Base-by-base conservation (phyloP, 176 grass and related monocot genomes). In the Juncus effusus region DNA sequence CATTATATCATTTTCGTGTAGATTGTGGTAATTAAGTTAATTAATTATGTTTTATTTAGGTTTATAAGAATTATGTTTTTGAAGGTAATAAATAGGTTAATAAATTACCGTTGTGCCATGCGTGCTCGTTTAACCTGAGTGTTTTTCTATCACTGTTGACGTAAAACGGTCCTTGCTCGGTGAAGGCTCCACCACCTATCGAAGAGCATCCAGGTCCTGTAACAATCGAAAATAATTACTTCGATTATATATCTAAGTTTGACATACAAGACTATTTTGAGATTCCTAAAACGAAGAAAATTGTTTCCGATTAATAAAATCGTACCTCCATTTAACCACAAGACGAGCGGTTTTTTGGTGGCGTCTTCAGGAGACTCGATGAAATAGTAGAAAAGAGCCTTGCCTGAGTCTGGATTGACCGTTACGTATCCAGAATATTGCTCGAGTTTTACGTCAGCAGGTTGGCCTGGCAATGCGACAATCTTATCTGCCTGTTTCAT, bases 121-220 rank as follows among this genome's bases (percentile, higher is more conserved):
- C 38, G 66, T 67, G 59, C 8, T 42, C 61, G 54, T 84, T 79
- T 11, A 6, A 52, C 60, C 76, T 74, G 5, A 91, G 84, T 4
- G 84, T 87, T 42, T 81, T 87, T 50, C 84, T 66, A 42, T 91
- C 84, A 2, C 74, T 84, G 35, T 81, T 79, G 1, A 87, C 80
- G 3, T 77, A 74, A 80, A 81, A 49, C 81, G 67, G 42, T 28
- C 67, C 66, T 84, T 89, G 74, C 78, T 66, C 52, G 83, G 81
- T n/a, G 80, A 80, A 59, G 58, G 67, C 36, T 78, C 81, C 79
- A 39, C 16, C 62, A 54, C 63, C 81, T 4, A 91, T 13, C 0
- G 88, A 91, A 0, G 88, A 91, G 74, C 84, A 91, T 12, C 88
- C 88, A 11, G 84, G 88, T 13, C 88, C 88, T 91, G 60, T 47